Conservation (phyloP, 176 grass and related monocot genomes). For the Eleusine indica region DNA sequence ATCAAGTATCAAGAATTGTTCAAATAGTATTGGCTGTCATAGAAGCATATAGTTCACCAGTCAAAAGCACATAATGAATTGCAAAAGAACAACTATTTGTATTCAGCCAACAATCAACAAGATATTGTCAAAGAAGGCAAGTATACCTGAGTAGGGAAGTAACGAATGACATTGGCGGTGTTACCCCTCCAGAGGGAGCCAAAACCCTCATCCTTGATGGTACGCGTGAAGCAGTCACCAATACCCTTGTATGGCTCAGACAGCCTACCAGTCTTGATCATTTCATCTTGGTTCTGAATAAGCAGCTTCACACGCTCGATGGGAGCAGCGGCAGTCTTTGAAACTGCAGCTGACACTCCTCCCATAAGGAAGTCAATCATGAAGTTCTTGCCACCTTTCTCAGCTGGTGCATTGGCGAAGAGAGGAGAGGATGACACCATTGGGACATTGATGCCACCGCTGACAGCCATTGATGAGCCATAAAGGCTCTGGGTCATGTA, state of each 20-base stretch:
- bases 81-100: too few species aligned
- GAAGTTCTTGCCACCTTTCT: slow-evolving; percentile 71
- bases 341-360: slow-evolving; percentile 90
- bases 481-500: slow-evolving; percentile 54
- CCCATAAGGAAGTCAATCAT: slow-evolving; percentile 91
- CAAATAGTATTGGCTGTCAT: not conserved
- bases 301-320: slow-evolving; percentile 94
- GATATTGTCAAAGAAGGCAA: not conserved
- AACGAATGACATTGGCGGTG: slow-evolving; percentile 89
- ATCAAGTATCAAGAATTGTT: not conserved
- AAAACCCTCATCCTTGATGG: slow-evolving; percentile 85
- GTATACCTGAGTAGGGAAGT: slow-evolving; percentile 92
- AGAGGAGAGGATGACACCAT: slow-evolving; percentile 55
- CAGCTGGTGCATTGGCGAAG: slow-evolving; percentile 70
- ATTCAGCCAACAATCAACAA: too few species aligned
- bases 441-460: slow-evolving; percentile 39
- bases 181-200: slow-evolving; percentile 85
- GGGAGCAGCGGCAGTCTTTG: slow-evolving; percentile 92
- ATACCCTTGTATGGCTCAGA: slow-evolving; percentile 97
- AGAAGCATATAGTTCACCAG: not conserved
- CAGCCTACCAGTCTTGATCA: slow-evolving; percentile 89
- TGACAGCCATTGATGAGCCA: slow-evolving; percentile 41
- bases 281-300: slow-evolving; percentile 98
- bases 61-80: not conserved
- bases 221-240: slow-evolving; percentile 76